Evolutionary conservation across 1,284 basidiomycete genomes (phyloP), one percentile per base, ranked within the genome.

Genomic region (Melanopsichium pennsylvanicum): DNA sequence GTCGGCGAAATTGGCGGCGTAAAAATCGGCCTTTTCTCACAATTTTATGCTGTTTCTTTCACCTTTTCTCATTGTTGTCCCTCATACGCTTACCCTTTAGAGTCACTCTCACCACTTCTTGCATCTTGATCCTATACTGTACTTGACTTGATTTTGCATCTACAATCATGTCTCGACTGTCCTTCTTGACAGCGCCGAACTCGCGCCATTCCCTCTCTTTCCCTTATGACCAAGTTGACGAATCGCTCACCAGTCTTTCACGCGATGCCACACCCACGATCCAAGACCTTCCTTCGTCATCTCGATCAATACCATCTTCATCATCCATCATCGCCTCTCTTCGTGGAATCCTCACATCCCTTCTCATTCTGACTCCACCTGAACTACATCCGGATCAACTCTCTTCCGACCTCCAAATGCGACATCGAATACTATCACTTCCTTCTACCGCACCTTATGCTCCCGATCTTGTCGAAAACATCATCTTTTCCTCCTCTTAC

Each of bases 361-460:
- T 68, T 19, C 51, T 68, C 25, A 29, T 61, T 3, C 12, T 31
- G n/a, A n/a, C 31, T 2, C 57, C 63, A 13, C 48, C 63, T 16
- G 19, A 26, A 0, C 37, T 68, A 9, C 12, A 22, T 2, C 39
- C 21, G 1, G 2, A n/a, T 15, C 64, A 62, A 19, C 32, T 62
- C 18, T 62, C 64, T 2, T 22, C 52, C 16, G 61, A 64, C 31
- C 48, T 70, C 6, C 35, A 11, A 5, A 63, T 52, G 60, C 55
- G 67, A 12, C 60, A 60, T 13, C 60, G 56, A 4, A 55, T 70
- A 40, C 52, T 70, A 11, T 45, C 43, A 15, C 42, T 64, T 0
- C 31, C 56, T 4, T n/a, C 38, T 1, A 19, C 41, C 22, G 16
- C 50, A 4, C 58, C 59, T 3, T 11, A 8, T 13, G 59, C 49